Base-by-base conservation (phyloP, 805 yeast species). In the Saccharomycopsis malanga region DNA sequence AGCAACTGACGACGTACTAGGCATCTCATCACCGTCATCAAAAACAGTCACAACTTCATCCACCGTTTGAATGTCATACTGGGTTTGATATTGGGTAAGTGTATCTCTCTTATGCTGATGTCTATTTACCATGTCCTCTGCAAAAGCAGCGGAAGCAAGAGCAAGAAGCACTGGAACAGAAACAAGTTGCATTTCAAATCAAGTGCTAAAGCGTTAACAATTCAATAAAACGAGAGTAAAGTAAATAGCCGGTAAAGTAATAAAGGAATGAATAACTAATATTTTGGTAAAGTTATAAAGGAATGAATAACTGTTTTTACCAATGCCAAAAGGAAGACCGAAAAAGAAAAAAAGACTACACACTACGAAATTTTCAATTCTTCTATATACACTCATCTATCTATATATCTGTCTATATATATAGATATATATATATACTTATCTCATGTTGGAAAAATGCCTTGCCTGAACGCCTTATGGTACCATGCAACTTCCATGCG, bases 1-100 rank as follows among this genome's bases (percentile, higher is more conserved):
- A n/a, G 63, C 38, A 60, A n/a, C n/a, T n/a, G n/a, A n/a, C n/a
- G n/a, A 49, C 12, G 55, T 46, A 5, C 58, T 39, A n/a, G 63
- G 45, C 10, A 41, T 40, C 14, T 48, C 54, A 25, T 57, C 44
- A 12, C 21, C 41, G 17, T 29, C 40, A 41, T 41, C 44, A 36
- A 40, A 41, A 23, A 35, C 37, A 2, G 32, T n/a, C 25, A 51
- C 49, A 21, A 36, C 39, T 23, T 44, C 45, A 21, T 51, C 30
- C 2, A 51, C 44, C 20, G 52, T 48, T n/a, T 40, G 35, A 17
- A 51, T 22, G 21, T 48, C 42, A 32, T 38, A 15, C 10, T 38
- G 39, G 22, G 54, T 51, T 18, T 44, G 42, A 12, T 17, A 24
- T 2, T 34, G 21, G 14, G 52, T 48, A 17, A 43, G 48, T 21